Base-by-base conservation (phyloP, 371 early-diverging fungal species). In the Zancudomyces culisetae region DNA sequence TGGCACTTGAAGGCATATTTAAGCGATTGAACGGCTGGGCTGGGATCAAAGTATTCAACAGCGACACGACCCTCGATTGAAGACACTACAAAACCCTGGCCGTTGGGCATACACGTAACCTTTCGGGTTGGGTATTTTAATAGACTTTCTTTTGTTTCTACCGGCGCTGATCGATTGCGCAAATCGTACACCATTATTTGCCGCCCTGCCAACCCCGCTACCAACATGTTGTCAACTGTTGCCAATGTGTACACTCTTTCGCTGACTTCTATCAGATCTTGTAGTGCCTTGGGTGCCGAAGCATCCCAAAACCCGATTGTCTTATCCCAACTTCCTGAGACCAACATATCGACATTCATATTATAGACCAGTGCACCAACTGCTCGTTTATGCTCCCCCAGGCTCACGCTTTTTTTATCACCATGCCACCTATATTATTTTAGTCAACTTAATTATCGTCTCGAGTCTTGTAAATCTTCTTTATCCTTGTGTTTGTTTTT, bases 1-100 rank as follows among this genome's bases (percentile, higher is more conserved):
- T 96, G 97, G 58, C 91, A 92, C 66, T 92, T 94, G 71, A 96
- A 93, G 0, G 93, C 90, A 55, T 90, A 94, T 58, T 87, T 88
- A 35, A 35, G 35, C 6, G 35, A 6, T 15, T 35, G 35, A 10
- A 35, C 35, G 55, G 78, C 75, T 19, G 75, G 71, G 51, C 79
- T 78, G 3, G 70, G 62, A 1, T 75, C 69, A 63, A 95, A 85
- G 58, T 78, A 91, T 59, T 96, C 95, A 21, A 96, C 83, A 10
- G 90, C 86, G 2, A 93, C 82, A 6, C 97, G 74, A 0, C 97
- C 97, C 64, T 96, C 97, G 46, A 93, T 87, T 2, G 92, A 91
- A 47, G 80, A 72, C 26, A 75, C 75, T 2, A 83, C 91, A 73
- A 80, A 93, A 13, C 87, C 88, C 58, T 77, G 64, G 10, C 83